Percentiles rank a stretch among this genome's conserved stretches.
Conservation (phyloP, 1,284 basidiomycete species). For the Xerocomus nothofagi region DNA sequence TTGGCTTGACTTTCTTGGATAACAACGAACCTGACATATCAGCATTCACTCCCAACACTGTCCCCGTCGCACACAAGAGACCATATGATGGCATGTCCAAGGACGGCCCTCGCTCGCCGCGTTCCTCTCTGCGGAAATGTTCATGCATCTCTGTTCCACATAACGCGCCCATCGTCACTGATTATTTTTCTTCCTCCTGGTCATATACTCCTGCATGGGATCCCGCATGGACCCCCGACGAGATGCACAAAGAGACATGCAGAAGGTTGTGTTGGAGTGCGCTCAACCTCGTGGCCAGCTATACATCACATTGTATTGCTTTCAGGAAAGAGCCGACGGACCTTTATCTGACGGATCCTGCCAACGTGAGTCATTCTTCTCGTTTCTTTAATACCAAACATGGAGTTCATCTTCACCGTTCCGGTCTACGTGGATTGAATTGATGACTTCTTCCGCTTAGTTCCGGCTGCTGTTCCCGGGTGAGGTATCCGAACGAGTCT, state of each 20-base stretch:
- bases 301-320: constrained; percentile 64
- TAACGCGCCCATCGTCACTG: constrained; percentile 39
- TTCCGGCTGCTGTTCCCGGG: constrained; percentile 59
- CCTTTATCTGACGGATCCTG: constrained; percentile 59
- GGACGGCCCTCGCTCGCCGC: constrained; percentile 29
- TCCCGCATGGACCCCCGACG: constrained; percentile 48
- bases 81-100: constrained; percentile 30
- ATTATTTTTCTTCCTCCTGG: constrained; percentile 45
- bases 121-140: constrained; percentile 41
- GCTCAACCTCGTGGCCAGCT: constrained; percentile 61
- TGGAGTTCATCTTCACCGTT: constrained; percentile 30
- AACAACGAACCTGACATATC: constrained; percentile 52
- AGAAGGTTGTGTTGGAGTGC: constrained; percentile 74
- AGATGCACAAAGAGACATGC: constrained; percentile 65
- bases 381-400: constrained; percentile 12
- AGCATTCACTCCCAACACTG: constrained; percentile 46
- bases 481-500: constrained; percentile 53
- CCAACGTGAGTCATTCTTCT: constrained; percentile 49
- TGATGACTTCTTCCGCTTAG: constrained; percentile 34
- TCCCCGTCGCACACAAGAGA: constrained; percentile 45
- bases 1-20: constrained; percentile 59
- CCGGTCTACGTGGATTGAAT: constrained; percentile 7
- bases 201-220: constrained; percentile 62
- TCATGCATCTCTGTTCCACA: constrained; percentile 46
- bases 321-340: constrained; percentile 55